phyloP scores from a whole-genome alignment of 805 yeast species.

The Metschnikowia cerradonensis region DNA sequence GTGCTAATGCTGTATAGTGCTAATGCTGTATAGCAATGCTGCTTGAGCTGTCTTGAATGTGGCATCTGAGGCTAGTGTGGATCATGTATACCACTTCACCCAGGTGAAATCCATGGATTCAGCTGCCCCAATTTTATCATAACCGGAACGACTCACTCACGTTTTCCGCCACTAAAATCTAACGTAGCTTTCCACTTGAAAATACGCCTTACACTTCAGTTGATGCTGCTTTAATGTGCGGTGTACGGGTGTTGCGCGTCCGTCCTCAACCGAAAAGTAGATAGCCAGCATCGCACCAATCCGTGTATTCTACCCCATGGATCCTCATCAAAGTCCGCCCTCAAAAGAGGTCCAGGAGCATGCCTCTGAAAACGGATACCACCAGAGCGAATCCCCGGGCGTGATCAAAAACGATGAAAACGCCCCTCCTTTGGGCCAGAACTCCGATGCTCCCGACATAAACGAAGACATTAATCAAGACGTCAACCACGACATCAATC shows the following conservation, averaged over 20 bases:
- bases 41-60: no score
- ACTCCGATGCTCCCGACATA: conserved; percentile 9
- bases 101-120: no score
- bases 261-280: not conserved
- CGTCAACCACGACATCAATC: not conserved
- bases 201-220: no score
- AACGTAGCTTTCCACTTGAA: not conserved
- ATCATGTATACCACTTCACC: no score
- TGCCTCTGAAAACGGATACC: not conserved
- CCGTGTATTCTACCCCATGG: not conserved
- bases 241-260: conserved; percentile 3
- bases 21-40: no score
- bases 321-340: not conserved
- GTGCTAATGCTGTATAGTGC: no score
- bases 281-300: not conserved
- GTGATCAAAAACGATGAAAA: not conserved
- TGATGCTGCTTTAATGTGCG: not conserved
- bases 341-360: not conserved
- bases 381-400: not conserved
- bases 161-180: no score
- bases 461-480: not conserved
- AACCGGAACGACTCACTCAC: no score
- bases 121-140: no score
- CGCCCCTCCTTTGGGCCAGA: conserved; percentile 8
- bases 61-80: no score